Conservation (phyloP, 257 asterid genomes). For the Datura wrightii region DNA sequence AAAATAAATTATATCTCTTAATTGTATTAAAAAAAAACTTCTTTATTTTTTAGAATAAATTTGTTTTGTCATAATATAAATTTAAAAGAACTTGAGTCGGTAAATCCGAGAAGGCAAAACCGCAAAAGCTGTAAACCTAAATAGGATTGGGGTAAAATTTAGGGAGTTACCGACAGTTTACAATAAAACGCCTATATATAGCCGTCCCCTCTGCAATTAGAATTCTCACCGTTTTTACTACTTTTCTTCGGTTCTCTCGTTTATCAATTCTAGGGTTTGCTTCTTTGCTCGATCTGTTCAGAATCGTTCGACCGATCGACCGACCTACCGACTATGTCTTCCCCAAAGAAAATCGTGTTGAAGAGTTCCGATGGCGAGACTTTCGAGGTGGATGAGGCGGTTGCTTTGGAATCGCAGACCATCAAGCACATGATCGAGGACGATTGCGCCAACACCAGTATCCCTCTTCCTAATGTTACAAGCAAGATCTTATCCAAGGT, state of each 20-base stretch:
- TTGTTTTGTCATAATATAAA: no score
- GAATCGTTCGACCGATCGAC: neutral
- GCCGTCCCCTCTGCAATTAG: neutral
- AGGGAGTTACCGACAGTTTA: neutral
- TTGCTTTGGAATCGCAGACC: slow-evolving; percentile 60
- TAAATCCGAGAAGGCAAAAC: no score
- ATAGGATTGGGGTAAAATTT: no score
- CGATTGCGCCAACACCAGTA: slow-evolving; percentile 49
- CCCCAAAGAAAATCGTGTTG: slow-evolving; percentile 48
- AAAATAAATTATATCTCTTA: no score
- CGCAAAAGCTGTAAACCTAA: no score
- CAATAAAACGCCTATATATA: neutral
- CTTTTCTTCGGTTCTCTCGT: neutral
- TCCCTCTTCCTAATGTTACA: slow-evolving; percentile 63
- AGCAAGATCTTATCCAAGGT: slow-evolving; percentile 67
- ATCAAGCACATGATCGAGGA: slow-evolving; percentile 63
- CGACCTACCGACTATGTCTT: slow-evolving; percentile 33
- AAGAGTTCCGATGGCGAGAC: slow-evolving; percentile 65
- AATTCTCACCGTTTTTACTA: neutral
- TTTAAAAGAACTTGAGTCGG: no score
- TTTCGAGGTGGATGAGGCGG: slow-evolving; percentile 57
- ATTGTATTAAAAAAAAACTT: no score
- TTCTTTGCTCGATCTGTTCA: neutral
- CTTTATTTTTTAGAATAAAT: no score
- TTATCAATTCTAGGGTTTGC: slow-evolving; percentile 21